These are phyloP conservation scores for Eutrema salsugineum DNA, from an alignment of 441 rosid species.

Conservation along the genomic window DNA sequence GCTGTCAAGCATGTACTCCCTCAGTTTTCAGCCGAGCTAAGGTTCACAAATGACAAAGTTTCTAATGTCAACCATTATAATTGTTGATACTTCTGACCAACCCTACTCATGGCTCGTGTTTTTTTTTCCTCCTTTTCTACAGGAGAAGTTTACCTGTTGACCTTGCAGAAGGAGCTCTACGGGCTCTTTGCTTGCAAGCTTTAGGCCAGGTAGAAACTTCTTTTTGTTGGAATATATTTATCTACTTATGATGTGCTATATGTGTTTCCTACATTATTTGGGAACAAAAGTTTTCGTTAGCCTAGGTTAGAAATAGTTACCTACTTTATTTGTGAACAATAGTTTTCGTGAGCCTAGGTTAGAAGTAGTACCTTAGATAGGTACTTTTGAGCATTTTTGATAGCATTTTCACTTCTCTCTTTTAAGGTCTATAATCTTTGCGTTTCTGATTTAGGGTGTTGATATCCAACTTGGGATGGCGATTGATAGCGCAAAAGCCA, in stretches of 20 bases:
- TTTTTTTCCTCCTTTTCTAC: slow-evolving; percentile 12
- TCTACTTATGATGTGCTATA: neutral
- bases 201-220: slow-evolving; percentile 76
- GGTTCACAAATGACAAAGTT: slow-evolving; percentile 46
- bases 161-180: slow-evolving; percentile 86
- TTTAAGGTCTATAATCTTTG: neutral
- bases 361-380: neutral
- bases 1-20: slow-evolving; percentile 91
- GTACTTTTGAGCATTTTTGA: neutral
- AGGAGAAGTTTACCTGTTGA: slow-evolving; percentile 96
- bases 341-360: neutral
- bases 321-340: neutral
- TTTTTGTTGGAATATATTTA: slow-evolving; percentile 1
- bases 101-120: neutral
- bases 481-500: slow-evolving; percentile 94
- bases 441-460: slow-evolving; percentile 60
- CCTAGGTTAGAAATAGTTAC: neutral
- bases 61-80: neutral
- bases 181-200: slow-evolving; percentile 94
- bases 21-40: slow-evolving; percentile 66
- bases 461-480: slow-evolving; percentile 99
- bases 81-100: neutral
- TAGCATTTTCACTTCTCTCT: neutral
- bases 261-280: neutral
- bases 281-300: neutral